Evolutionary conservation across 306 rosid species (phyloP).

Genomic region (Rubus idaeus): DNA sequence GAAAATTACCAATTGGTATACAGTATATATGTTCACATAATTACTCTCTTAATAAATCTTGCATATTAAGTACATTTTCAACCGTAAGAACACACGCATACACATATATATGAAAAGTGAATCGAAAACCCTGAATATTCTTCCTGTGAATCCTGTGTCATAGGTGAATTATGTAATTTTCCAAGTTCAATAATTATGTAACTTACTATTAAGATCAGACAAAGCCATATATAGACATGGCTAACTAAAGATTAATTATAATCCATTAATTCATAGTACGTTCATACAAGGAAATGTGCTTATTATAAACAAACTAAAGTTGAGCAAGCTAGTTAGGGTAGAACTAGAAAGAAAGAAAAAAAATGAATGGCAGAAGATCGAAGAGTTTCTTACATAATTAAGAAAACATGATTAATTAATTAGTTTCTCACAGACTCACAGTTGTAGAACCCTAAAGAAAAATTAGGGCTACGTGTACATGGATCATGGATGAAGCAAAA

Average conservation of each 20-base stretch:
- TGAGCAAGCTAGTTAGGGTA: neutral
- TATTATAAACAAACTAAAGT: neutral
- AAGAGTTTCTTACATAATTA: neutral
- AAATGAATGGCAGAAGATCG: neutral
- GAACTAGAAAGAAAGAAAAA: neutral
- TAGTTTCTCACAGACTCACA: neutral
- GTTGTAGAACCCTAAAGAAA: neutral
- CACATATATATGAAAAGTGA: neutral
- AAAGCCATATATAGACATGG: neutral
- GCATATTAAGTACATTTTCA: too few relatives aligned
- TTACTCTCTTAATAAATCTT: too few relatives aligned
- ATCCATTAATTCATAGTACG: neutral
- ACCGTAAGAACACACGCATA: too few relatives aligned
- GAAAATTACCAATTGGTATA: neutral
- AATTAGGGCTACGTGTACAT: neutral
- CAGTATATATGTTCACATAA: too few relatives aligned
- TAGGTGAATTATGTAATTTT: neutral
- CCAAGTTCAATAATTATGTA: too few relatives aligned
- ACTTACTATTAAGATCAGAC: too few relatives aligned
- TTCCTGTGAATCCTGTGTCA: neutral
- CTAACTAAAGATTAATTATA: neutral
- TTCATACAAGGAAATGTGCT: neutral
- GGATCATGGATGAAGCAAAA: slow-evolving; percentile 10
- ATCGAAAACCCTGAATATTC: neutral
- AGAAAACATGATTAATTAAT: neutral